phyloP scores from a whole-genome alignment of 768 basidiomycete genomes.

The Lactarius tabidus region DNA sequence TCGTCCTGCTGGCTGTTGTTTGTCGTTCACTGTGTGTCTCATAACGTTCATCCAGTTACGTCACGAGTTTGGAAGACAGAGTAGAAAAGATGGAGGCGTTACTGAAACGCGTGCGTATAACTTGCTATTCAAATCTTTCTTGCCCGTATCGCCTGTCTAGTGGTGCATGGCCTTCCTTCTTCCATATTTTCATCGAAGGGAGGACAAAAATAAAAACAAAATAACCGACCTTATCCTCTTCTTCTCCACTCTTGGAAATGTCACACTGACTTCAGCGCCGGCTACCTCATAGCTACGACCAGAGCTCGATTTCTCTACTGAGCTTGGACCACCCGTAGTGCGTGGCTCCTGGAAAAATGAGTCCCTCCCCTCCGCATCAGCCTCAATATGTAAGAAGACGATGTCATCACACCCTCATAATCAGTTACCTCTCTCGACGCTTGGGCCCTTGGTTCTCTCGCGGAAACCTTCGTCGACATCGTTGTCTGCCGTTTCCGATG shows the following conservation, averaged over 20 bases:
- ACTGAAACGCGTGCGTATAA: constrained; percentile 35
- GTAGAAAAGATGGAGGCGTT: constrained; percentile 37
- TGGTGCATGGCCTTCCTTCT: not conserved
- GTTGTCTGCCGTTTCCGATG: not conserved
- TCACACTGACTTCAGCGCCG: not conserved
- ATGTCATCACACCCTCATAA: constrained; percentile 1
- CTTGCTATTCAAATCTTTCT: not conserved
- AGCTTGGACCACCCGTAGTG: constrained; percentile 57
- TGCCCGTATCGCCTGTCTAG: not conserved
- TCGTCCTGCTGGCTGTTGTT: constrained; percentile 23
- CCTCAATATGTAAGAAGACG: constrained; percentile 9
- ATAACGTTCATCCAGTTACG: constrained; percentile 29
- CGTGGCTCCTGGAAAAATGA: constrained; percentile 60
- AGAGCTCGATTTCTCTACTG: constrained; percentile 53
- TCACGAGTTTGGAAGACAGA: constrained; percentile 36
- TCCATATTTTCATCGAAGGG: not conserved
- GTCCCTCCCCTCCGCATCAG: constrained; percentile 21
- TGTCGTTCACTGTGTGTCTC: not conserved
- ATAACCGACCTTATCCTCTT: constrained; percentile 16
- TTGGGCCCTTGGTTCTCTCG: constrained; percentile 1
- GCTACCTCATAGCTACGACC: constrained; percentile 51
- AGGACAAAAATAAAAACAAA: too few relatives aligned
- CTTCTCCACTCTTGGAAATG: not conserved
- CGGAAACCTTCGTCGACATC: constrained; percentile 10
- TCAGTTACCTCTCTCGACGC: constrained; percentile 13